Base-by-base conservation (phyloP, 2,329 filamentous ascomycete genomes). In the Fusarium haematococcum region DNA sequence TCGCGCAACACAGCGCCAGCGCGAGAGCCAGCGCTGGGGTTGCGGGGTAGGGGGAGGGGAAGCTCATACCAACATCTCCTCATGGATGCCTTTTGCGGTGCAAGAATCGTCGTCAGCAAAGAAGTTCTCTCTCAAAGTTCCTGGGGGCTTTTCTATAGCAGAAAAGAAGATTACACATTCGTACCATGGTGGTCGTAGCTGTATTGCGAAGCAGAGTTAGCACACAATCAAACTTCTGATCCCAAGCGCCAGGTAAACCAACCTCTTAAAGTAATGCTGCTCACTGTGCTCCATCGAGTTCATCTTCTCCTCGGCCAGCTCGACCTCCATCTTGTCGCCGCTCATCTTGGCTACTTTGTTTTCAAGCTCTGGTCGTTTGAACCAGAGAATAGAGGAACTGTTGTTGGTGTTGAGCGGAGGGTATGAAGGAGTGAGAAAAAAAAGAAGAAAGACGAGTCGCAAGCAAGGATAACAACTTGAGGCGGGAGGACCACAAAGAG, bases 191-290 rank as follows among this genome's bases (percentile, higher is more conserved):
- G 97, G 84, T 98, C 97, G 85, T 98, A 98, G 85, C 95, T 98
- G 83, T 77, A 61, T 63, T 23, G 65, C 74, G 65, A 71, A 62
- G 60, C 63, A 58, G 67, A 67, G 80, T 88, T 78, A 88, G 84
- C 79, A 80, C 71, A 63, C 50, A 52, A 56, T 35, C 45, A 32
- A 45, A 52, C 60, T 30, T 75, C 20, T 58, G 35, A n/a, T 30
- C 33, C 52, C 13, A 9, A 23, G 32, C 27, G 39, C n/a, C 39
- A 41, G 57, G 56, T 35, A 71, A 69, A 83, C 79, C 73, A 70
- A 97, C 95, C 95, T 98, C 87, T 98, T 98, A 88, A 98, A 98
- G 89, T 98, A 99, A 85, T 98, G 97, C 85, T 97, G 95, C 89
- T 99, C 97, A 75, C 95, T 97, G 87, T 98, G 95, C 83, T 94